phyloP scores from a whole-genome alignment of 495 filamentous ascomycete species.

The Aspergillus funiculosus region DNA sequence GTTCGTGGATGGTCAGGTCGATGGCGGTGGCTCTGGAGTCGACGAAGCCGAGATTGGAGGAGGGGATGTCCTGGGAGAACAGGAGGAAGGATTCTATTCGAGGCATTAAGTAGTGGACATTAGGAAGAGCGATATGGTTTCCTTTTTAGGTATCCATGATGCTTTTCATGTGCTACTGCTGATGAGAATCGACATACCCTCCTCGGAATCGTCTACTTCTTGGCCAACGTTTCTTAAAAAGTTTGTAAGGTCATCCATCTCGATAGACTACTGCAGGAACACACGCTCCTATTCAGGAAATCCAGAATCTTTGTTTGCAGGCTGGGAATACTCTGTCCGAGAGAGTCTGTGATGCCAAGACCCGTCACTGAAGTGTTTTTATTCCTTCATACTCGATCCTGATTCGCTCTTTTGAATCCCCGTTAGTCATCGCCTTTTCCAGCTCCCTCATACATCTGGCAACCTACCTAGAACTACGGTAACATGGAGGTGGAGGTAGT shows the following conservation, averaged over 20 bases:
- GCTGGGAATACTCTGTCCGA: too few relatives aligned
- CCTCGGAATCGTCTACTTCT: slow-evolving; percentile 42
- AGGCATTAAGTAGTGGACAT: background rate
- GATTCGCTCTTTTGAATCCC: too few relatives aligned
- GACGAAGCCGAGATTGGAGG: slow-evolving; percentile 78
- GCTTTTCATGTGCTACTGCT: background rate
- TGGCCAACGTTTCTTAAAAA: slow-evolving; percentile 17
- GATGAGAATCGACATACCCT: slow-evolving; percentile 47
- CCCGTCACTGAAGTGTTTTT: too few relatives aligned
- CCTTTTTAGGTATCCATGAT: background rate
- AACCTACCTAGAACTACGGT: too few relatives aligned
- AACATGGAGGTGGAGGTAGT: too few relatives aligned
- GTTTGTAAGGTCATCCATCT: slow-evolving; percentile 13
- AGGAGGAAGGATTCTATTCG: slow-evolving; percentile 74
- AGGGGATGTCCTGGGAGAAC: slow-evolving; percentile 69
- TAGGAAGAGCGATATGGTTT: background rate
- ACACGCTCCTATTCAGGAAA: too few relatives aligned
- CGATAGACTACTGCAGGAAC: too few relatives aligned
- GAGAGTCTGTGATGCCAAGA: background rate
- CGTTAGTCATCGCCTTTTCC: too few relatives aligned
- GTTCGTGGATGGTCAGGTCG: slow-evolving; percentile 61
- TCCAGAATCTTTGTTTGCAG: too few relatives aligned
- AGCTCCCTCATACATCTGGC: too few relatives aligned
- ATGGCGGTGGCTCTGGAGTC: slow-evolving; percentile 60
- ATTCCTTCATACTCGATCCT: too few relatives aligned